These are phyloP conservation scores for Phylloporus sp. DNA, from an alignment of 768 basidiomycete genomes.

Conservation along the genomic window DNA sequence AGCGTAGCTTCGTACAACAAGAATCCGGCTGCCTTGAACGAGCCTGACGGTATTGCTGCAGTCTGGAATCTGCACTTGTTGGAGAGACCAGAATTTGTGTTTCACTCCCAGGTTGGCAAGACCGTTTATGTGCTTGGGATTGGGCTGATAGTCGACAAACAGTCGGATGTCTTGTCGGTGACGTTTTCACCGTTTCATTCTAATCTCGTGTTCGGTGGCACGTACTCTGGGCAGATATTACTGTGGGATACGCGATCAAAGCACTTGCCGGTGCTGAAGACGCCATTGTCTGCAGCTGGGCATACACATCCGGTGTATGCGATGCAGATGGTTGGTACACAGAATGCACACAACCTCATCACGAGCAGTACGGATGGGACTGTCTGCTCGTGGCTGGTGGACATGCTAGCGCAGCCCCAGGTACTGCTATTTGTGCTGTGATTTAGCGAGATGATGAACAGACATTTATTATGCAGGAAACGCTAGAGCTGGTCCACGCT, in stretches of 20 bases:
- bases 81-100: slow-evolving; percentile 95
- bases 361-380: slow-evolving; percentile 96
- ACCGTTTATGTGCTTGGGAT: not conserved
- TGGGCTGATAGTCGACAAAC: slow-evolving; percentile 8
- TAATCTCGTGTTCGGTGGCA: slow-evolving; percentile 94
- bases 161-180: slow-evolving; percentile 98
- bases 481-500: slow-evolving; percentile 80
- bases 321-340: slow-evolving; percentile 97
- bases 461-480: slow-evolving; percentile 57
- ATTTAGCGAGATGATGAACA: not conserved
- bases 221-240: slow-evolving; percentile 98
- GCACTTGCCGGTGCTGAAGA: slow-evolving; percentile 93
- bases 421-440: slow-evolving; percentile 35
- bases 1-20: slow-evolving; percentile 97
- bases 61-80: slow-evolving; percentile 96
- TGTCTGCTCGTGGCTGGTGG: slow-evolving; percentile 96
- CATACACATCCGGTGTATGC: slow-evolving; percentile 99
- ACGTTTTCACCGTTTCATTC: slow-evolving; percentile 98
- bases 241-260: slow-evolving; percentile 98
- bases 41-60: slow-evolving; percentile 94
- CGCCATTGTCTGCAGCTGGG: slow-evolving; percentile 90
- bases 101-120: slow-evolving; percentile 89
- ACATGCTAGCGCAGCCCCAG: slow-evolving; percentile 98
- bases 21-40: slow-evolving; percentile 87
- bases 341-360: slow-evolving; percentile 97